A percentile compares a stretch with the other conserved stretches of the same genome.
Conservation (phyloP, 768 basidiomycete genomes). For the Russula dissimulans region DNA sequence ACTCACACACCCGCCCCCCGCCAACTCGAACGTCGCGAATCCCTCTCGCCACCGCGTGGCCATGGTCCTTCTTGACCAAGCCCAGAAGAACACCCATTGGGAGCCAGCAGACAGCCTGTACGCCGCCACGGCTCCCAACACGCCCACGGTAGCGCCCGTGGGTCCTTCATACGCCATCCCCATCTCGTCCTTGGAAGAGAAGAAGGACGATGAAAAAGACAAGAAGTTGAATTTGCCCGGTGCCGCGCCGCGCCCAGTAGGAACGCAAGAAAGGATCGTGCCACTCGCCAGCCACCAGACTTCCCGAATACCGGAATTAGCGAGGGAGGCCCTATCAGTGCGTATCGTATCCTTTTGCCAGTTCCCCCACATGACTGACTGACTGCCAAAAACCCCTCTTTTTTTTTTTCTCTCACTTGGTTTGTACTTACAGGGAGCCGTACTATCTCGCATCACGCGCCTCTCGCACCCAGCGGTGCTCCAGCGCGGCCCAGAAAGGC, state of each 20-base stretch:
- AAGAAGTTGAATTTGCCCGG: slow-evolving; percentile 35
- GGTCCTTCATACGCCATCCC: slow-evolving; percentile 59
- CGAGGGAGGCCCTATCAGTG: slow-evolving; percentile 59
- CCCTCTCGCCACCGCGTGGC: slow-evolving; percentile 68
- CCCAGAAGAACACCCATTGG: slow-evolving; percentile 54
- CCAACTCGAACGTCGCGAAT: slow-evolving; percentile 39
- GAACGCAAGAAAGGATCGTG: slow-evolving; percentile 43
- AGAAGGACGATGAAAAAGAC: slow-evolving; percentile 48
- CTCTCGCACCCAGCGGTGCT: slow-evolving; percentile 59
- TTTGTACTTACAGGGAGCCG: slow-evolving; percentile 34
- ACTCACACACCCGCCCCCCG: slow-evolving; percentile 56
- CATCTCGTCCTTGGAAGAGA: slow-evolving; percentile 31
- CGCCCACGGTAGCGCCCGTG: slow-evolving; percentile 53
- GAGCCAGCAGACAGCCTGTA: slow-evolving; percentile 54
- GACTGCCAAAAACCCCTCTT: no score
- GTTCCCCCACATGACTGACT: no score
- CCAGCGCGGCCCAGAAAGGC: slow-evolving; percentile 36
- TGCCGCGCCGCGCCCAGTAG: slow-evolving; percentile 32
- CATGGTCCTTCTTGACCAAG: slow-evolving; percentile 53
- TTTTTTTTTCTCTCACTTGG: slow-evolving; percentile 6
- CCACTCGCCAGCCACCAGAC: slow-evolving; percentile 57
- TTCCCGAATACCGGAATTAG: slow-evolving; percentile 57
- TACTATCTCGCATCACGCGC: slow-evolving; percentile 50
- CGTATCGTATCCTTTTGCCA: slow-evolving; percentile 22
- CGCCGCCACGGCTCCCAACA: slow-evolving; percentile 45